Evolutionary conservation across 257 asterid genomes (phyloP), one percentile per base, ranked within the genome.

Genomic region (Gynochthodes officinalis): DNA sequence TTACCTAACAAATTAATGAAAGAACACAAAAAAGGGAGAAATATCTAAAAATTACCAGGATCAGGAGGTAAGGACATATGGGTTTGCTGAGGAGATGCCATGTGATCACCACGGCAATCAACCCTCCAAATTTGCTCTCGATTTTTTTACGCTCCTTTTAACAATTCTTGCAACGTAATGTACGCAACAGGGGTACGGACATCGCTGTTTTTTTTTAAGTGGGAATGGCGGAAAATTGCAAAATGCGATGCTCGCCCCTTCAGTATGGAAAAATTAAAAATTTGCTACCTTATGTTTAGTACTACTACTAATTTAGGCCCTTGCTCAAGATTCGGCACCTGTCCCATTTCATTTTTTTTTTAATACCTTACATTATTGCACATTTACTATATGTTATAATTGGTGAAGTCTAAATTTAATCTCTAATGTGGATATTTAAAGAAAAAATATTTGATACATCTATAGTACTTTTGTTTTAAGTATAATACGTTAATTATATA

Each of bases 1-100:
- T 39, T n/a, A 32, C 37, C 35, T 14, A 43, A 25, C 70, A 35
- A 52, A 50, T 16, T 21, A 21, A 63, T 21, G 30, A 9, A 21
- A 39, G 23, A 77, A 72, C 11, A 16, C 25, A 44, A 21, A 0
- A 14, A 42, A 35, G 23, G 35, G 35, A 15, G 48, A 4, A 48
- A 55, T 64, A 50, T 14, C 8, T 4, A 49, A 8, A 72, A 48
- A 50, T 69, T 77, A 92, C 98, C 96, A 70, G 89, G 90, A 79
- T 88, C 91, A 76, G 85, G 90, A 74, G 90, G 91, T 52, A 79
- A 76, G 75, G 92, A 87, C 78, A 77, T 65, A 85, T 75, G 85
- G 69, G 90, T 80, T 82, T 88, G 82, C 59, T 74, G 86, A 80
- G 88, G 71, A 81, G 87, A 88, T 76, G 91, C 92, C 97, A 92